Percentiles rank a stretch among this genome's conserved stretches.
phyloP scores from a whole-genome alignment of 2,329 filamentous ascomycete species.

The Pseudocercospora vitis region DNA sequence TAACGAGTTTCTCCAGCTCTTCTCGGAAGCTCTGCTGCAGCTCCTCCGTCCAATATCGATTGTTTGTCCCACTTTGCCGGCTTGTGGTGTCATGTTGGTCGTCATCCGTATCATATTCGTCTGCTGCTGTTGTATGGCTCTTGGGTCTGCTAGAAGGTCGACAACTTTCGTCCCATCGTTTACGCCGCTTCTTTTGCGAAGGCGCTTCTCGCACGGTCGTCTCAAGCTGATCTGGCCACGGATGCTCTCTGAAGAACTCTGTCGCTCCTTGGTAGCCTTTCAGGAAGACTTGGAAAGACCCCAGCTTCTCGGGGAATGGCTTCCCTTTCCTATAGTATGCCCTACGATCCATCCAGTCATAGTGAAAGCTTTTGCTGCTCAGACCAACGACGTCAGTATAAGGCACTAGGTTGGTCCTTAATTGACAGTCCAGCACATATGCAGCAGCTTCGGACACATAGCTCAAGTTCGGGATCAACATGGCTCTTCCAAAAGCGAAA shows the following conservation, averaged over 20 bases:
- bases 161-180: constrained; percentile 77
- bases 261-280: constrained; percentile 98
- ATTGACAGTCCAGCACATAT: constrained; percentile 86
- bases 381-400: constrained; percentile 94
- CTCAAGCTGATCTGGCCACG: constrained; percentile 89
- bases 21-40: constrained; percentile 92
- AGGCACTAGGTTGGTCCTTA: constrained; percentile 88
- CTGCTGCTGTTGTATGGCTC: constrained; percentile 44
- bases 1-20: constrained; percentile 93
- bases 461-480: constrained; percentile 93
- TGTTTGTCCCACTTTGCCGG: constrained; percentile 40
- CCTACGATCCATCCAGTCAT: constrained; percentile 94
- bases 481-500: constrained; percentile 93
- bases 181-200: constrained; percentile 66
- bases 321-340: constrained; percentile 86
- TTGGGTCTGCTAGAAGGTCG: constrained; percentile 57
- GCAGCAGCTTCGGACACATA: constrained; percentile 98
- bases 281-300: constrained; percentile 95
- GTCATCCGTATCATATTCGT: constrained; percentile 40
- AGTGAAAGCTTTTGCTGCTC: constrained; percentile 96
- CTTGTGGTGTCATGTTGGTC: constrained; percentile 29
- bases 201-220: constrained; percentile 65
- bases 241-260: constrained; percentile 88
- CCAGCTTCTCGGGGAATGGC: constrained; percentile 81
- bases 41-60: constrained; percentile 81